phyloP scores from a whole-genome alignment of 2,329 filamentous ascomycete species.

The Sclerotinia subarctica region DNA sequence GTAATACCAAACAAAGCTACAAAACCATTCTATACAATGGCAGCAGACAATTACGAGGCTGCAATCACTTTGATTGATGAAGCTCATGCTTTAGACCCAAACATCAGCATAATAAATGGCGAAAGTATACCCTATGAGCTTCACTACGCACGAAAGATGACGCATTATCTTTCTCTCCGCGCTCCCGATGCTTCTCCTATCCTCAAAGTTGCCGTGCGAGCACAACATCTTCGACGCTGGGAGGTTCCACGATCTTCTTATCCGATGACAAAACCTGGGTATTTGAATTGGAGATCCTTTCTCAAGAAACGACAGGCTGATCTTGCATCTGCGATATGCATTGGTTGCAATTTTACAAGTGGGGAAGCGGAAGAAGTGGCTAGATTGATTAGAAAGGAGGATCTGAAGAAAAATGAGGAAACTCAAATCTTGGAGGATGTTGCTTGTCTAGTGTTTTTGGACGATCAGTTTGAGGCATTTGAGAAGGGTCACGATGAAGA shows the following conservation, averaged over 20 bases:
- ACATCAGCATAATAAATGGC: conserved; percentile 46
- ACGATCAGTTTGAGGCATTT: conserved; percentile 82
- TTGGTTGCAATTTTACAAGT: conserved; percentile 38
- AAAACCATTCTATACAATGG: conserved; percentile 3
- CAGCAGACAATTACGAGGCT: conserved; percentile 40
- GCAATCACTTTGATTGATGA: conserved; percentile 70
- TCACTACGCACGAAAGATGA: conserved; percentile 79
- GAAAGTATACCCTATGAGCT: conserved; percentile 66
- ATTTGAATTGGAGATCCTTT: conserved; percentile 74
- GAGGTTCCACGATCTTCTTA: conserved; percentile 72
- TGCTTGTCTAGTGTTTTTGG: conserved; percentile 81
- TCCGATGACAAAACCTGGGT: conserved; percentile 71
- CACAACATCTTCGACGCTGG: conserved; percentile 82
- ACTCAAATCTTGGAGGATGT: conserved; percentile 80
- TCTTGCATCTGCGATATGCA: conserved; percentile 54
- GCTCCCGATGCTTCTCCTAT: conserved; percentile 60
- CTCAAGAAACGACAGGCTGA: conserved; percentile 70
- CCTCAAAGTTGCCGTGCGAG: conserved; percentile 73
- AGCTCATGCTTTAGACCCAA: conserved; percentile 68
- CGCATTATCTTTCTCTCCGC: conserved; percentile 63
- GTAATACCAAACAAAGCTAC: neutral
- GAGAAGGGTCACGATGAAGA: conserved; percentile 73
- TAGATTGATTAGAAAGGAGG: conserved; percentile 75
- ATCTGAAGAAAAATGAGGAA: conserved; percentile 61
- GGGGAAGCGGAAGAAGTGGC: conserved; percentile 61